Base-by-base conservation (phyloP, 2,329 filamentous ascomycete species). In the Ophiostoma piceae region DNA sequence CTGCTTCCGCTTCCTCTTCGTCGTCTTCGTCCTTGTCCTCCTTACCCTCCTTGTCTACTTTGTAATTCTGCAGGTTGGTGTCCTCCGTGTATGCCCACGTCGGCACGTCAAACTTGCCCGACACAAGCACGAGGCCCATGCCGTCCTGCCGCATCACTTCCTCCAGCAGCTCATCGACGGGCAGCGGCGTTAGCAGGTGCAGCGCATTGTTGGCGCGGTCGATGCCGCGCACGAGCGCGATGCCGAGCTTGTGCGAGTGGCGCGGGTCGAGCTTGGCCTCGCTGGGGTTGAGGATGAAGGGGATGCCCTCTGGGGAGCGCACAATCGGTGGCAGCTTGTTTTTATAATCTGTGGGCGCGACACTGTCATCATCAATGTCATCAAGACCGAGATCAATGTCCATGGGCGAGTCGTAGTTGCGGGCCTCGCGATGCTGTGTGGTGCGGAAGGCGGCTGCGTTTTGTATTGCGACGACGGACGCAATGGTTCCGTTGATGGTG, bases 41-140 rank as follows among this genome's bases (percentile, higher is more conserved):
- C 11, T 14, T 41, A 2, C 74, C 72, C 11, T 72, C 74, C 11
- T 73, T 75, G 1, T 69, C 67, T 16, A 74, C 76, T 8, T 69
- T 66, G 71, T 41, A 66, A 1, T 66, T 64, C n/a, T 64, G 65
- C 19, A 62, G 74, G 73, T 87, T 84, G 19, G 88, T 73, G 47
- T 89, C 85, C 75, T 92, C 89, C 0, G 86, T 85, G 72, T 90
- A 91, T 1, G 88, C 87, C 89, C 89, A 92, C 2, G 83, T 87
- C 0, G 90, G 88, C 1, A 85, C 79, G 74, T 92, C 90, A 69
- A 91, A 86, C 73, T 85, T 88, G 2, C 90, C 90, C 69, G 88
- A 84, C 0, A 92, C 84, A 3, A 92, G 80, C 2, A 91, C 84
- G 19, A 91, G 79, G 19, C 82, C 79, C 41, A 82, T 79, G 0